Percentiles rank a stretch among this genome's conserved stretches.
Conservation (phyloP, 371 early-diverging fungal species). For the Actinomortierella wolfii region DNA sequence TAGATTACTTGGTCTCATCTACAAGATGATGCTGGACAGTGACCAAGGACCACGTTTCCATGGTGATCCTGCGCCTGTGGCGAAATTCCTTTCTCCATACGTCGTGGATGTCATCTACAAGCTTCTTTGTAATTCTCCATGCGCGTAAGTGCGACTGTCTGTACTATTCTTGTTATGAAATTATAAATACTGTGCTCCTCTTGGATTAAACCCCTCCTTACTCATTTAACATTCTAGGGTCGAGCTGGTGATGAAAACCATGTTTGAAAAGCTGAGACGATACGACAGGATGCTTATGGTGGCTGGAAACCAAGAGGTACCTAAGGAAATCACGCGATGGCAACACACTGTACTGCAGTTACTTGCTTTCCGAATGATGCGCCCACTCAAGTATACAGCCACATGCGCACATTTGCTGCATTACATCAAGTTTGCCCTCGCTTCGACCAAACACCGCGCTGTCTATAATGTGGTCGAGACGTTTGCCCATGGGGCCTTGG, state of each 20-base stretch:
- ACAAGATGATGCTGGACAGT: conserved; percentile 82
- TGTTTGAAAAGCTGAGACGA: conserved; percentile 74
- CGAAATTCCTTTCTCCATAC: conserved; percentile 77
- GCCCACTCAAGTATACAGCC: conserved; percentile 52
- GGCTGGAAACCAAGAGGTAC: conserved; percentile 12
- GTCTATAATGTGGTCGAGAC: conserved; percentile 36
- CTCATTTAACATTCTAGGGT: conserved; percentile 38
- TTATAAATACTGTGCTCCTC: not conserved
- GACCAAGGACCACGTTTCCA: conserved; percentile 70
- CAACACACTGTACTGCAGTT: conserved; percentile 77
- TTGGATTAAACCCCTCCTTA: not conserved
- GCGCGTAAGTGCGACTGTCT: conserved; percentile 77
- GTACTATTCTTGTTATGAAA: no score
- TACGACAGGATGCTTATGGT: conserved; percentile 66
- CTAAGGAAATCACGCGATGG: conserved; percentile 56
- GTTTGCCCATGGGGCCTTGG: conserved; percentile 35
- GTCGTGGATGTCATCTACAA: conserved; percentile 80
- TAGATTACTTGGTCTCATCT: conserved; percentile 71
- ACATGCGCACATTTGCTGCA: conserved; percentile 57
- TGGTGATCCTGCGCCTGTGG: conserved; percentile 51
- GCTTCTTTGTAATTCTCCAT: conserved; percentile 77
- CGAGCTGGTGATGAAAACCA: conserved; percentile 75
- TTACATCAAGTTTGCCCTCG: conserved; percentile 49
- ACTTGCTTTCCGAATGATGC: conserved; percentile 71
- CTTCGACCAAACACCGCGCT: conserved; percentile 30